These are phyloP conservation scores for Dothideomycetidae sp. DNA, from an alignment of 2,329 filamentous ascomycete genomes.

Conservation along the genomic window DNA sequence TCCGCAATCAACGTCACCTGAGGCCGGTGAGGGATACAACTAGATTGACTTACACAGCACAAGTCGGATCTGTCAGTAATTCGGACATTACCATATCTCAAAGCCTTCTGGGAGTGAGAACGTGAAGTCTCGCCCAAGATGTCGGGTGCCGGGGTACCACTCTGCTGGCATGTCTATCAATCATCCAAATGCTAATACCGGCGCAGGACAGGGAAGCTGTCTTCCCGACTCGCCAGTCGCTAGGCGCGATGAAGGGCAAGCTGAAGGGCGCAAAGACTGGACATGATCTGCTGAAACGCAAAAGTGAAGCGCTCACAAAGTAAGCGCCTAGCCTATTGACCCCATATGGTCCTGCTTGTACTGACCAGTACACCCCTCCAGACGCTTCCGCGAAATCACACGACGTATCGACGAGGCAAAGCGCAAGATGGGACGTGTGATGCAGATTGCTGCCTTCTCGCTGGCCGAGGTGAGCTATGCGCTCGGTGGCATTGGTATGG, in stretches of 20 bases:
- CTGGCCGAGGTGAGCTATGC: slow-evolving; percentile 95
- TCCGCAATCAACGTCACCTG: not conserved
- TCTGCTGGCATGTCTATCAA: too few species aligned
- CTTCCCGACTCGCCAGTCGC: slow-evolving; percentile 92
- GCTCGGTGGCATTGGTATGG: slow-evolving; percentile 75
- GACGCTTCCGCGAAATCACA: slow-evolving; percentile 62
- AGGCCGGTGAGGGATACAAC: too few species aligned
- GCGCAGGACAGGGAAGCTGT: slow-evolving; percentile 88
- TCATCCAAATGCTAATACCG: not conserved
- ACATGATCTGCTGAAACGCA: slow-evolving; percentile 89
- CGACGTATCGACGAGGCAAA: slow-evolving; percentile 96
- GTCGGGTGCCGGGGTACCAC: slow-evolving; percentile 29
- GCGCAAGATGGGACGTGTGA: slow-evolving; percentile 96
- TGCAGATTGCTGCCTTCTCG: slow-evolving; percentile 98
- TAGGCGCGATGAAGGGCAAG: slow-evolving; percentile 96
- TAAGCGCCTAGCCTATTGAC: slow-evolving; percentile 27
- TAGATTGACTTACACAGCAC: too few species aligned
- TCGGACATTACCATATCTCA: too few species aligned
- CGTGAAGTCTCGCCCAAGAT: slow-evolving; percentile 22
- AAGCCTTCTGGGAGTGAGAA: too few species aligned
- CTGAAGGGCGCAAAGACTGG: slow-evolving; percentile 68
- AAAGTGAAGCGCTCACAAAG: slow-evolving; percentile 97
- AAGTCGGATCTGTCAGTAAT: too few species aligned
- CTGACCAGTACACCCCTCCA: slow-evolving; percentile 7
- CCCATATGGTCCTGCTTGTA: slow-evolving; percentile 4